Base-by-base conservation (phyloP, 441 rosid genomes). In the Francoa sonchifolia region DNA sequence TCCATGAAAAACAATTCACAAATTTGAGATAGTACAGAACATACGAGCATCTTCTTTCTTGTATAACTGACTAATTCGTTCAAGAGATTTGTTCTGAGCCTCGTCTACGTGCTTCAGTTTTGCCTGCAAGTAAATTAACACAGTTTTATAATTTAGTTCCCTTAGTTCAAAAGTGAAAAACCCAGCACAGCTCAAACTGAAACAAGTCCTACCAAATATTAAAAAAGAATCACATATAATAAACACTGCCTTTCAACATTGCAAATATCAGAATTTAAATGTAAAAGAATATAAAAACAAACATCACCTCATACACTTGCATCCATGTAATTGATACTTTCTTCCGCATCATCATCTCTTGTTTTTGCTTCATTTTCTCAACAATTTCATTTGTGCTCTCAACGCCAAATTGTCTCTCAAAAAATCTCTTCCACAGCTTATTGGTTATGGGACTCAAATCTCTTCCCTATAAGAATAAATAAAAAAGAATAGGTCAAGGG, bases 371-470 rank as follows among this genome's bases (percentile, higher is more conserved):
- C 97, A 89, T 82, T 50, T 65, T 62, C 68, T 79, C 73, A 26
- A 70, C 30, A 18, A 65, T 80, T 31, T 41, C 10, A 42, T 61
- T 50, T 11, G 50, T 19, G 16, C 56, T 68, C 39, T 16, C 21
- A 39, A 45, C 50, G 49, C 92, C 92, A 47, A 63, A 85, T 20
- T 73, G 54, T 39, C 52, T 57, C 72, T 63, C 60, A 47, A 63
- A 89, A 58, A 79, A 79, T 42, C 59, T 57, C 75, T 62, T 77
- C 97, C 97, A 89, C 2, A 85, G 48, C 17, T 62, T 47, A 69
- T 89, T 70, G 3, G 96, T 89, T n/a, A 89, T 59, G 0, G 92
- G 71, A 70, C 71, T 72, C 57, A 89, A 86, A 65, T 89, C 92
- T 22, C 82, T 66, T 47, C 61, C 95, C 97, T 88, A 44, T 19